Base-by-base conservation (phyloP, 2,329 filamentous ascomycete species). In the Boeremia exigua region DNA sequence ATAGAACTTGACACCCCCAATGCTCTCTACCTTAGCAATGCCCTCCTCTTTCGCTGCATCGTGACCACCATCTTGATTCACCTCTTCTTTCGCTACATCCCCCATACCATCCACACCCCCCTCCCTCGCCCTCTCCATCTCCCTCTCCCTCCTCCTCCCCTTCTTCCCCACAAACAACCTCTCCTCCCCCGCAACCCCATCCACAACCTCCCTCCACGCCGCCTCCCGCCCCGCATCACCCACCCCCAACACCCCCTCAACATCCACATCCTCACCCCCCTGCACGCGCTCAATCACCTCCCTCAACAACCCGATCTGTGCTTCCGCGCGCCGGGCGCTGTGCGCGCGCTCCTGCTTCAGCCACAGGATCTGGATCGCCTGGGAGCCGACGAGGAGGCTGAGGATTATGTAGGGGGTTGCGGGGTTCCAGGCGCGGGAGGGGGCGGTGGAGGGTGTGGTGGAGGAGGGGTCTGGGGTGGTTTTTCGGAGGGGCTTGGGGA, bases 351-450 rank as follows among this genome's bases (percentile, higher is more conserved):
- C 88, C 65, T 90, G 90, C 67, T 88, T 89, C 67, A 98, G 75
- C 32, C 87, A 83, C 69, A 99, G 88, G 82, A 95, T 90, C 68
- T 97, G 91, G 66, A 99, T 97, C 12, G 94, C 91, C 82, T 97
- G 96, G 59, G 92, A 96, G 4, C 96, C 96, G 61, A 98, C 94
- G 60, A 98, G 83, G 36, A 92, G 80, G 6, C 90, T 81, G 2
- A 86, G 73, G 54, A 85, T 70, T 55, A 94, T 86, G 77, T 89
- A 93, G 56, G 84, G 64, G 14, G 92, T 83, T 2, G 83, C 83
- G 23, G 92, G 82, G 17, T 81, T 80, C 75, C 77, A 79, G n/a
- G 72, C 73, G 61, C 74, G n/a, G n/a, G n/a, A n/a, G n/a, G n/a
- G n/a, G n/a, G n/a, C n/a, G n/a, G n/a, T n/a, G n/a, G n/a, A n/a